Base-by-base conservation (phyloP, 2,329 filamentous ascomycete species). In the Lasiodiplodia sp. region DNA sequence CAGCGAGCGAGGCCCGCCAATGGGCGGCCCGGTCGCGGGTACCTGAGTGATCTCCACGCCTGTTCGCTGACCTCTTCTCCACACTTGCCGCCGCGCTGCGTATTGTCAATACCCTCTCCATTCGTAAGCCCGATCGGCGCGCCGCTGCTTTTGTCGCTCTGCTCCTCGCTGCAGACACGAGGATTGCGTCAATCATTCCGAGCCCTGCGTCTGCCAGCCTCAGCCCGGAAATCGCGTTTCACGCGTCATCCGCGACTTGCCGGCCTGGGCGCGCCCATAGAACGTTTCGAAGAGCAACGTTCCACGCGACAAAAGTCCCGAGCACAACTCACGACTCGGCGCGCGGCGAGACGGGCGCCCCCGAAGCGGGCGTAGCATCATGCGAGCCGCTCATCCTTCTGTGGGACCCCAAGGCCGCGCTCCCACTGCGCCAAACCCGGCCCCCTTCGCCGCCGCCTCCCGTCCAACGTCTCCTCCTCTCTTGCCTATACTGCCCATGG, bases 211-310 rank as follows among this genome's bases (percentile, higher is more conserved):
- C 38, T 47, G 21, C 21, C 34, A 44, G 56, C 56, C 49, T 44
- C 40, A 44, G 40, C 40, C 40, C 56, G 37, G 56, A 23, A 58
- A 58, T 18, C 37, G 21, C 56, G 56, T 58, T 58, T 58, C 56
- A 58, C 37, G 16, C 55, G 7, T 51, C 44, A 14, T 5, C 25
- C 58, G 58, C 40, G 14, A 37, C 58, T 63, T 44, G 49, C 40
- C 58, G 58, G 58, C 47, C 56, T 44, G 37, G 56, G n/a, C 56
- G 55, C 55, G n/a, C 28, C 57, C 37, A 44, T 38, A 34, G 28
- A 34, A 52, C 60, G 60, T 64, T 64, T 64, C 60, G 51, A 64
- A 38, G 25, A 52, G 60, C 52, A 64, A 64, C 60, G 47, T 64
- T 64, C 52, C 60, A 64, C 47, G 31, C 40, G 58, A 34, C 25